Evolutionary conservation across 257 asterid genomes (phyloP).

Genomic region (Nyctanthes arbortristis): DNA sequence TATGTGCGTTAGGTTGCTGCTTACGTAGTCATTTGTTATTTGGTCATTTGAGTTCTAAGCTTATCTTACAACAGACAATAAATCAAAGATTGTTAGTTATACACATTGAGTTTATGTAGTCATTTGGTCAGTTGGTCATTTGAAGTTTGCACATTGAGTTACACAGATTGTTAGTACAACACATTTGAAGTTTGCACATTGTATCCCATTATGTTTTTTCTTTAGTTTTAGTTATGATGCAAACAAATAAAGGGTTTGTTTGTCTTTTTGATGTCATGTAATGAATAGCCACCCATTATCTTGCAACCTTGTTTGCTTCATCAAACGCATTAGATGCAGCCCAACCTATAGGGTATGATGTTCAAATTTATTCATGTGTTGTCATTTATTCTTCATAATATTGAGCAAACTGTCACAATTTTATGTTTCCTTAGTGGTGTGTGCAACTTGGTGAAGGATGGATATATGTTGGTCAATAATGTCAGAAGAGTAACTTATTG

Average conservation of each 20-base stretch:
- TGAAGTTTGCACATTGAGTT: too few relatives aligned
- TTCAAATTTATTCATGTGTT: neutral
- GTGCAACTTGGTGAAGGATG: too few relatives aligned
- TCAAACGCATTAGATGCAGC: conserved; percentile 16
- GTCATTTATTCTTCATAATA: neutral
- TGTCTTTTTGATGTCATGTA: conserved; percentile 24
- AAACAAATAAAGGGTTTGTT: conserved; percentile 20
- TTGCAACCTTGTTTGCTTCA: neutral
- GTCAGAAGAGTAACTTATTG: too few relatives aligned
- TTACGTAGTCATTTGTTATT: too few relatives aligned
- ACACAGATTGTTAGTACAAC: too few relatives aligned
- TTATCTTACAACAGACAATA: too few relatives aligned
- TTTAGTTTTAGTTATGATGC: neutral
- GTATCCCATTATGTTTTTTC: neutral
- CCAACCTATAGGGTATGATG: neutral
- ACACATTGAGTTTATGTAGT: too few relatives aligned
- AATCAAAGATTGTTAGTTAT: too few relatives aligned
- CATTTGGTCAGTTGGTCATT: too few relatives aligned
- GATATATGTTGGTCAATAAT: too few relatives aligned
- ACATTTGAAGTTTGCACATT: neutral
- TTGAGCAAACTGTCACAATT: neutral
- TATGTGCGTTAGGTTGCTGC: too few relatives aligned
- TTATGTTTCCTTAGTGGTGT: neutral
- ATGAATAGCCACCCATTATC: neutral
- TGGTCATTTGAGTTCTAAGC: too few relatives aligned